These are phyloP conservation scores for Sanguinoderma infundibulare DNA, from an alignment of 1,284 basidiomycete species.

Conservation along the genomic window DNA sequence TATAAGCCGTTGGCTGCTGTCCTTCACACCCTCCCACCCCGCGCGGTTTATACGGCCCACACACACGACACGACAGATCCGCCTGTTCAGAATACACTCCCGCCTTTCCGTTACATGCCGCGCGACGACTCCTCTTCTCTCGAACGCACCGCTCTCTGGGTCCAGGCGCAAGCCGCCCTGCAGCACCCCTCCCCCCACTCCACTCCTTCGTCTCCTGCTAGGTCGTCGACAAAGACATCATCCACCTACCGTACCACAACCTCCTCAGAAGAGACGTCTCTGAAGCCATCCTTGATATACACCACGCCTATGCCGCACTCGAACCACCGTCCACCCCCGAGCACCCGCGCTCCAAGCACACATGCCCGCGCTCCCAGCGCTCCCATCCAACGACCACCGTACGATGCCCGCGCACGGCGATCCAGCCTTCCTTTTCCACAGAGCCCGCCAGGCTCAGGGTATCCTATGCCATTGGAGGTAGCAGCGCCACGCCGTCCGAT, in stretches of 20 bases:
- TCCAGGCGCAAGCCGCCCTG: constrained; percentile 24
- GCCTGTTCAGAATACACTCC: not conserved
- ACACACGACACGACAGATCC: constrained; percentile 1
- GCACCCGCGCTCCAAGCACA: constrained; percentile 1
- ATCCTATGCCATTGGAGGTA: constrained; percentile 29
- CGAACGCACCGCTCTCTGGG: constrained; percentile 28
- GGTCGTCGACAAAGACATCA: constrained; percentile 20
- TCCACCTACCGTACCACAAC: constrained; percentile 28
- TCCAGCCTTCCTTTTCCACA: constrained; percentile 31
- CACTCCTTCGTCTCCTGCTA: constrained; percentile 16
- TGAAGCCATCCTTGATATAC: constrained; percentile 13
- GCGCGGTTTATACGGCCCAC: constrained; percentile 1
- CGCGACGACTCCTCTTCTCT: constrained; percentile 19
- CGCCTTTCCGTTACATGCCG: constrained; percentile 13
- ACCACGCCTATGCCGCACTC: constrained; percentile 9
- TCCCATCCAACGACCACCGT: constrained; percentile 7
- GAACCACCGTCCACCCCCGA: not conserved
- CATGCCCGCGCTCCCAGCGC: constrained; percentile 8
- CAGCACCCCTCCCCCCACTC: constrained; percentile 15
- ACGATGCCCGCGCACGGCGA: constrained; percentile 9
- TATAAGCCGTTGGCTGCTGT: constrained; percentile 9
- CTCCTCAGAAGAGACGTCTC: constrained; percentile 22
- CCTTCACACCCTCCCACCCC: constrained; percentile 4
- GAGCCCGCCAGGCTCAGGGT: constrained; percentile 33
- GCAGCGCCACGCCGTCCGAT: constrained; percentile 18